These are phyloP conservation scores for Diaporthe amygdali DNA, from an alignment of 2,329 filamentous ascomycete genomes.

Conservation along the genomic window DNA sequence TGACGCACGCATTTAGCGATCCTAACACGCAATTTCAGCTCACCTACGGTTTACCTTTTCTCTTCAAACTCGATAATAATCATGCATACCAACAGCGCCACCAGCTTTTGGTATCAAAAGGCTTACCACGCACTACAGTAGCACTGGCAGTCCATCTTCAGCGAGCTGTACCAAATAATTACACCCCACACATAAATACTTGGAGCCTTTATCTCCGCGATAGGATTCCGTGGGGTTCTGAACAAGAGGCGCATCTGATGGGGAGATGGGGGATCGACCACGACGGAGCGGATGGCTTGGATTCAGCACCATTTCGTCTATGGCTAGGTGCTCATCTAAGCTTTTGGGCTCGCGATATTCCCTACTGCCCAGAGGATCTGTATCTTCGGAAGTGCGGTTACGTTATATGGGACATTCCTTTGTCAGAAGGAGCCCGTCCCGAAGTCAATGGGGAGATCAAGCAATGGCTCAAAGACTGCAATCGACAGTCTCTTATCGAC, in stretches of 20 bases:
- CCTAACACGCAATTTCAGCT: background rate
- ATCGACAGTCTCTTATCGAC: background rate
- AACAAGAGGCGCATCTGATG: too few relatives aligned
- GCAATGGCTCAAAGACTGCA: background rate
- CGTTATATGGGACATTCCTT: background rate
- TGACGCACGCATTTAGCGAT: background rate
- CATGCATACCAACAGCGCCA: background rate
- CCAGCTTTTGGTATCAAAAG: background rate
- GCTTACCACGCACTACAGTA: background rate
- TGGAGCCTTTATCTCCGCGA: too few relatives aligned
- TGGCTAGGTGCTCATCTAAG: background rate
- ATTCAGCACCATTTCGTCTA: background rate
- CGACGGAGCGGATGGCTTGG: background rate
- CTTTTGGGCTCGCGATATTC: too few relatives aligned
- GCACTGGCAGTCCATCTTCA: background rate
- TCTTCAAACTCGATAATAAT: background rate
- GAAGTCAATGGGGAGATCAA: background rate
- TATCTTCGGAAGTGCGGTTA: background rate
- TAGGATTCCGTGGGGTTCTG: too few relatives aligned
- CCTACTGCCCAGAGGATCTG: background rate
- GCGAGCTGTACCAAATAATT: background rate
- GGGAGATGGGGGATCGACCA: too few relatives aligned
- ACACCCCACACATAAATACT: too few relatives aligned
- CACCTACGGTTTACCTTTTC: background rate
- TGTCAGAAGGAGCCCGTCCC: too few relatives aligned